Base-by-base conservation (phyloP, 2,329 filamentous ascomycete genomes). In the Corynespora cassiicola region DNA sequence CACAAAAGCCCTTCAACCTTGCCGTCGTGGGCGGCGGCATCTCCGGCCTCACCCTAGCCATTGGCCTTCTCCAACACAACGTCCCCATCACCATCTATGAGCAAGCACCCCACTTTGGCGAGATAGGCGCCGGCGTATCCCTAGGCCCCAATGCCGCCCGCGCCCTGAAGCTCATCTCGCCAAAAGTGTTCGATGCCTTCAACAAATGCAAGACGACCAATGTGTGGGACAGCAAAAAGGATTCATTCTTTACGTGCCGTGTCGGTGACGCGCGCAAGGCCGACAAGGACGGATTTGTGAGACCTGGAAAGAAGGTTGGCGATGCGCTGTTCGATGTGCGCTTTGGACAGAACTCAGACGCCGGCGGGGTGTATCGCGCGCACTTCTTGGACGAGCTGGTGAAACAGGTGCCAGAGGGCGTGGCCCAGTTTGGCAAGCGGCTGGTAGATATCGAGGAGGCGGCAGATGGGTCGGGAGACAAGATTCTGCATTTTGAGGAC, bases 11-110 rank as follows among this genome's bases (percentile, higher is more conserved):
- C 19, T 74, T 74, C 60, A 69, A 67, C 36, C 65, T 82, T 42
- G 80, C 80, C 49, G 79, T 85, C 25, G 66, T 84, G 11, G 81
- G 81, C 42, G 80, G 79, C 26, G 81, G 80, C 21, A 81, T 84
- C 42, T 75, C 75, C 17, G 81, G 81, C 17, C 68, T 83, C 12
- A 68, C 68, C 7, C 72, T 84, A 7, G 78, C 77, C 16, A 73
- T 79, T 30, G 77, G 73, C 6, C 74, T 84, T 18, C 63, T 75
- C 38, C 61, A 73, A 38, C 69, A 73, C 40, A 56, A 69, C 23
- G 52, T 82, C 22, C 61, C 66, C 2, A 66, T 79, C 23, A 70
- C 70, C 16, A 72, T 85, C 45, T 85, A 81, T 52, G 81, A 85
- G 61, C 71, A 77, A 8, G 79, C 79, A 0, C 37, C 68, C 0